Evolutionary conservation across 1,284 basidiomycete genomes (phyloP), one percentile per base, ranked within the genome.

Genomic region (Sporisorium sorghi): DNA sequence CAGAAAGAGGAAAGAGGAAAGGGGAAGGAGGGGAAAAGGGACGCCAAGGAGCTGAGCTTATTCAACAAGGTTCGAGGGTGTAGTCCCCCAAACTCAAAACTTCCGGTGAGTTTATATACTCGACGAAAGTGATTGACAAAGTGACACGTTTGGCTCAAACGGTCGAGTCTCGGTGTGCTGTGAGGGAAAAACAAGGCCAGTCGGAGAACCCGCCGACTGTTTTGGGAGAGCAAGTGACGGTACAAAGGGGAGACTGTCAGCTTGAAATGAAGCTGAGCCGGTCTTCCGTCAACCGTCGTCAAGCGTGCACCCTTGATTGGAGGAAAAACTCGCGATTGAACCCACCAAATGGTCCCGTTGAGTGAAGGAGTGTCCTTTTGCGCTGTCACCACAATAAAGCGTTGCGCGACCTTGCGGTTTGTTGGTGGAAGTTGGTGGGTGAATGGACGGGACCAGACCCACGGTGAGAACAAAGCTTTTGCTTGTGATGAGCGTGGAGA

Each of bases 1-100:
- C 14, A 32, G 17, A 14, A 32, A 49, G 26, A 32, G 11, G 30
- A n/a, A 33, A 35, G 15, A 26, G 48, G 37, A 26, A 24, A 32
- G 39, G 35, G 21, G 17, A 8, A 37, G 12, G 37, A 19, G 32
- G 35, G 30, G 19, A 26, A 19, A n/a, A 28, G n/a, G 21, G 33
- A 11, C 26, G 26, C 7, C 12, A 17, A 37, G 35, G 35, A 37
- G 35, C 4, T 24, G 28, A 65, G 44, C 51, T 65, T 65, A 51
- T 52, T 61, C 49, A 51, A 50, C 33, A 68, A 68, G 65, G 55
- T 68, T 68, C 57, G 44, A 62, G 65, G 59, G 65, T 23, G 28
- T 57, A 24, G 24, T 2, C 58, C 64, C 58, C 51, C 42, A 40
- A 66, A 58, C 33, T 40, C 32, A 43, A 12, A 32, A 11, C 30